Conservation (phyloP, 345 rosid genomes). For the Bruguiera sexangula region DNA sequence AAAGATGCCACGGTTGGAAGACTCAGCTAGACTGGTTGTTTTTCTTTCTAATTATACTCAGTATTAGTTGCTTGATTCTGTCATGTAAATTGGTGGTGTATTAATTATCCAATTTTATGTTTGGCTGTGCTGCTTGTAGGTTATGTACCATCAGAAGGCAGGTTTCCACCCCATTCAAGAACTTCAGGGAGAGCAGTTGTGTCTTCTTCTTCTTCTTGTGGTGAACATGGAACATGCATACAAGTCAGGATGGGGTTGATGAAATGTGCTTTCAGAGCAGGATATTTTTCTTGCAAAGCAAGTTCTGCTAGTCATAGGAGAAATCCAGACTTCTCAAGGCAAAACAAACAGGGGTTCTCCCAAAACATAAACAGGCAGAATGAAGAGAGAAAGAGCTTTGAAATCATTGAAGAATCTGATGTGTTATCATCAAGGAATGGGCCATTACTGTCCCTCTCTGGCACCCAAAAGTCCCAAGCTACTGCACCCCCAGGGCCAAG, state of each 20-base stretch:
- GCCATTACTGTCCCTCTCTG: constrained; percentile 52
- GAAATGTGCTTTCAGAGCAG: constrained; percentile 32
- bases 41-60: not conserved
- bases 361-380: constrained; percentile 58
- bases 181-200: constrained; percentile 44
- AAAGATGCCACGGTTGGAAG: not conserved
- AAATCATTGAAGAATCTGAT: constrained; percentile 53
- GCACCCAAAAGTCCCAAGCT: constrained; percentile 64
- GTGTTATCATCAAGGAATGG: constrained; percentile 57
- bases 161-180: constrained; percentile 40
- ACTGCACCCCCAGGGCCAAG: constrained; percentile 68
- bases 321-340: constrained; percentile 68
- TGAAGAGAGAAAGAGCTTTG: constrained; percentile 56
- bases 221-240: constrained; percentile 23
- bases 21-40: not conserved
- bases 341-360: constrained; percentile 49
- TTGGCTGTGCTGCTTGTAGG: constrained; percentile 35
- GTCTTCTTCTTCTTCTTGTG: constrained; percentile 30
- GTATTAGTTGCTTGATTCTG: not conserved
- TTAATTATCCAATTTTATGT: not conserved
- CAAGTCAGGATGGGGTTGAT: constrained; percentile 36
- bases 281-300: constrained; percentile 53
- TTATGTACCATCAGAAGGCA: constrained; percentile 46
- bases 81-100: not conserved
- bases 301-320: constrained; percentile 57